Evolutionary conservation across 768 basidiomycete species (phyloP).

Genomic region (Tremella yokohamensis): DNA sequence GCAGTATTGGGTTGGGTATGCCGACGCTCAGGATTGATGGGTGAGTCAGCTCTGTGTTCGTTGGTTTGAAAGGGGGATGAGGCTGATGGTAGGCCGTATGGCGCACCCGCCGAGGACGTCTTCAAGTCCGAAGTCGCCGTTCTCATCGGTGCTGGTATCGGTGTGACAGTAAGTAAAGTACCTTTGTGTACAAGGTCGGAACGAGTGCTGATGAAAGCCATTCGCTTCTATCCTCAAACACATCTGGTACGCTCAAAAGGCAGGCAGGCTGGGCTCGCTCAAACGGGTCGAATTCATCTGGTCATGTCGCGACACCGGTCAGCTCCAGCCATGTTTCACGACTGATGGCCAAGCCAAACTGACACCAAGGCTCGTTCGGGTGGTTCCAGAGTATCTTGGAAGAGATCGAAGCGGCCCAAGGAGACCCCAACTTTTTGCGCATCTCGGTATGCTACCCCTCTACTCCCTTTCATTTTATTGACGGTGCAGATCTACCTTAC

Average conservation of each 20-base stretch:
- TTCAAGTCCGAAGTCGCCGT: slow-evolving; percentile 81
- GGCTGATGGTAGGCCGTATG: slow-evolving; percentile 65
- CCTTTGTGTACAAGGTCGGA: not conserved
- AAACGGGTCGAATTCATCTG: slow-evolving; percentile 92
- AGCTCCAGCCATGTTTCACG: not conserved
- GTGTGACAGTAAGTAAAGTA: slow-evolving; percentile 62
- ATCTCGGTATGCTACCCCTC: slow-evolving; percentile 54
- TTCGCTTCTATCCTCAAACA: slow-evolving; percentile 93
- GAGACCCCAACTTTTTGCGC: slow-evolving; percentile 84
- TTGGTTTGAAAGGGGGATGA: not conserved
- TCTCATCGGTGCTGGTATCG: slow-evolving; percentile 91
- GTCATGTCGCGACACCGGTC: slow-evolving; percentile 50
- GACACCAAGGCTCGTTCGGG: slow-evolving; percentile 78
- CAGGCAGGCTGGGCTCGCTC: slow-evolving; percentile 70
- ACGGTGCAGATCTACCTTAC: slow-evolving; percentile 41
- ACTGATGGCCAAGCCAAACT: not conserved
- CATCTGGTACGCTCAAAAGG: slow-evolving; percentile 88
- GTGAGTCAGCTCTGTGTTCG: slow-evolving; percentile 18
- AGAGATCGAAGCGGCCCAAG: slow-evolving; percentile 82
- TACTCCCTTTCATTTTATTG: not conserved
- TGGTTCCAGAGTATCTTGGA: slow-evolving; percentile 91
- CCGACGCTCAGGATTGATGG: slow-evolving; percentile 40
- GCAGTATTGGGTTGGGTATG: slow-evolving; percentile 29
- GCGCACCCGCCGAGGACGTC: slow-evolving; percentile 87
- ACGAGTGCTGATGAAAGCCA: slow-evolving; percentile 52